Evolutionary conservation across 495 filamentous ascomycete species (phyloP), one percentile per base, ranked within the genome.

Genomic region (Astrothelium macrocarpum): DNA sequence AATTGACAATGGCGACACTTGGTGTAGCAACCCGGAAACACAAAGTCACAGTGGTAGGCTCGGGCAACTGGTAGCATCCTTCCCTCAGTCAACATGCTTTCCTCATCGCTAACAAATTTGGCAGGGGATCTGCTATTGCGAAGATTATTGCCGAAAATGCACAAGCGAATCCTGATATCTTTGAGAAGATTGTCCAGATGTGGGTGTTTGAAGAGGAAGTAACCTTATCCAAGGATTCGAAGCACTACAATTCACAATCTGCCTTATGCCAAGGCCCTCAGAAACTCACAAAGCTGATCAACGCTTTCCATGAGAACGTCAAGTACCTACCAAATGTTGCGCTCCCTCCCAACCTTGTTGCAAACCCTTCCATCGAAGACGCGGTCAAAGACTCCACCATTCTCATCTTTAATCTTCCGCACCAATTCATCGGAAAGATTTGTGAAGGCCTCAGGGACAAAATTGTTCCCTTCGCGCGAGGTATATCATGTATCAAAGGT

Each of bases 401-500:
- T 62, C 84, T 99, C 45, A 81, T 99, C 68, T 99, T 99, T 82
- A 96, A 96, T 78, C 82, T 98, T 20, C 95, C 95, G 5, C 95
- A 99, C 78, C 93, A 99, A 74, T 99, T 99, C 77, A 96, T 99
- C 71, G 82, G 83, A 74, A 85, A 84, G 65, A 90, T 90, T 66
- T 97, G 92, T 76, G 81, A 87, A 45, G 85, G 90, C 73, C 81
- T 99, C 64, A 82, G 89, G 73, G 94, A 90, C 60, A 84, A 95
- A 68, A 93, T 95, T 69, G 76, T 96, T 18, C 94, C 94, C 0
- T 97, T 87, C 67, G 93, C 95, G 20, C 85, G 95, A 59, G 95
- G 91, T 53, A 88, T 99, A 65, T 96, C 90, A 65, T 99, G 95
- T 75, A 97, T 97, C 75, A 99, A 99, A 80, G 95, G 95, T 66